phyloP scores from a whole-genome alignment of 2,329 filamentous ascomycete species.

The Phaeosphaeria sp. region DNA sequence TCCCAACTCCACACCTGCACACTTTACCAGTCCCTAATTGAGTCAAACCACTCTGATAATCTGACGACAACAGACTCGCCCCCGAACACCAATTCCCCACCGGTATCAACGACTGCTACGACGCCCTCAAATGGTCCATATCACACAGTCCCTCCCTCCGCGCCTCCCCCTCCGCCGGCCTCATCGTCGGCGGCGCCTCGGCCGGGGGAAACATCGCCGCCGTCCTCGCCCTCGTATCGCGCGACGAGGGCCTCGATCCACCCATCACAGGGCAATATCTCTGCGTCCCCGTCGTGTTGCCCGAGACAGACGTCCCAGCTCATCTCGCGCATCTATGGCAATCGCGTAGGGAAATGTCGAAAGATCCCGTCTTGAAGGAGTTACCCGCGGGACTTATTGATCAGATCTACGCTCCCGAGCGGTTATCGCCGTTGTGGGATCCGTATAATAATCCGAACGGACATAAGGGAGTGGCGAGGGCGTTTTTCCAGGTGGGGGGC shows the following conservation, averaged over 20 bases:
- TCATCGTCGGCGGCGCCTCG: slow-evolving; percentile 60
- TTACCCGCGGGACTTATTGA: slow-evolving; percentile 18
- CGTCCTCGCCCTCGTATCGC: slow-evolving; percentile 54
- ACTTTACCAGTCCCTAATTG: not conserved
- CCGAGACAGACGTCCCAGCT: slow-evolving; percentile 50
- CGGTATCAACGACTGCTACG: slow-evolving; percentile 57
- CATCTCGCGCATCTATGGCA: slow-evolving; percentile 50
- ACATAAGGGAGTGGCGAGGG: slow-evolving; percentile 52
- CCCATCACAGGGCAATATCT: slow-evolving; percentile 57
- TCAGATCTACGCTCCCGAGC: slow-evolving; percentile 35
- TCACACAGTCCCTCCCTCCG: slow-evolving; percentile 37
- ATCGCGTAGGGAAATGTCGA: slow-evolving; percentile 40
- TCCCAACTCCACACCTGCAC: no score
- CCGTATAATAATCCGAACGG: slow-evolving; percentile 42
- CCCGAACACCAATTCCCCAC: slow-evolving; percentile 60
- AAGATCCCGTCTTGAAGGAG: slow-evolving; percentile 33
- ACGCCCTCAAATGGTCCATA: slow-evolving; percentile 53
- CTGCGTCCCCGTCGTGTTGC: slow-evolving; percentile 55
- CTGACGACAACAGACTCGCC: slow-evolving; percentile 47
- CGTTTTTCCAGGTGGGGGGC: slow-evolving; percentile 58
- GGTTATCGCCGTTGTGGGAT: slow-evolving; percentile 35
- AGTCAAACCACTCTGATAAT: not conserved
- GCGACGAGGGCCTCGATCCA: slow-evolving; percentile 50
- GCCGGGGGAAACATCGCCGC: slow-evolving; percentile 62
- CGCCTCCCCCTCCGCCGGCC: slow-evolving; percentile 53